Base-by-base conservation (phyloP, 1,284 basidiomycete species). In the Tylopilus microsporus region DNA sequence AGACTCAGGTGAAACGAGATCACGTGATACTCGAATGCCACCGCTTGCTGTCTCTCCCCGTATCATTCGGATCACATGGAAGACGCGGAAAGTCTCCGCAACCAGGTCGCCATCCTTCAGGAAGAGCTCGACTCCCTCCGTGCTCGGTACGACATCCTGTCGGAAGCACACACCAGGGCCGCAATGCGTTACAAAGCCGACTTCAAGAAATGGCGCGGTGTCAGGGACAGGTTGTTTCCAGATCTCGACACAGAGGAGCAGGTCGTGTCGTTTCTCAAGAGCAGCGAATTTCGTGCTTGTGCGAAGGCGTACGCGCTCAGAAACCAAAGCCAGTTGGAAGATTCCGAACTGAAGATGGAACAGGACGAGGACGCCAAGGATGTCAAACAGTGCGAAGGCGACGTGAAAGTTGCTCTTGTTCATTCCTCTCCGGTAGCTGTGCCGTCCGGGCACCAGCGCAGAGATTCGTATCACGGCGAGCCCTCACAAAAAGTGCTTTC, bases 201-300 rank as follows among this genome's bases (percentile, higher is more conserved):
- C 63, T 81, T 76, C 66, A 74, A 74, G 60, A 79, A 77, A 60
- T 85, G 81, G 81, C 70, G 72, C 48, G 65, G 63, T 15, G 76
- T 82, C 62, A 77, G 77, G 49, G 62, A 68, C 25, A 82, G 76
- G 77, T 60, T 82, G 5, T 73, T 75, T 55, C 66, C 61, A 21
- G 74, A 79, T 51, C 66, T 76, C 11, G 65, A 68, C 15, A 62
- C 70, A 30, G 65, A 65, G 36, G 62, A 66, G n/a, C 60, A 64
- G 11, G 30, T 63, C 58, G 63, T 49, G 53, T 45, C 58, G 6
- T 19, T 51, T 45, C 49, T 73, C 52, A 65, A 65, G 30, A 57
- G 45, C 8, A 58, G 56, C 48, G 62, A 65, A 49, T 50, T 57
- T 5, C 48, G 8, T 3, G 52, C 57, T 3, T 59, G 60, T 45